These are phyloP conservation scores for Leucocoprinus gongylophorus DNA, from an alignment of 1,284 basidiomycete species.

Conservation along the genomic window DNA sequence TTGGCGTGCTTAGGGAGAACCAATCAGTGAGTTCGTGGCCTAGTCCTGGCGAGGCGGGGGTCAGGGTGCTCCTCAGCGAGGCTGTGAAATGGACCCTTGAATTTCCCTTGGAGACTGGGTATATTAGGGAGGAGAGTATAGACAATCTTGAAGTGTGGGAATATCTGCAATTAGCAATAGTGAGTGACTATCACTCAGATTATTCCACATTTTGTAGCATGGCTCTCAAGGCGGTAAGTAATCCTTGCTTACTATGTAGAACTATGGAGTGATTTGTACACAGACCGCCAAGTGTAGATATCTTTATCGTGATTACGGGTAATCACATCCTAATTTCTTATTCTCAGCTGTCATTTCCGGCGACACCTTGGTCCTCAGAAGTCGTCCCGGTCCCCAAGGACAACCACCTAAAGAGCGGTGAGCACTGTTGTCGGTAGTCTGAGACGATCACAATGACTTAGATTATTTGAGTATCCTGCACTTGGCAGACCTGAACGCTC, in stretches of 20 bases:
- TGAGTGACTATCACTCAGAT: too few species aligned
- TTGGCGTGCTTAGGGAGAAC: too few species aligned
- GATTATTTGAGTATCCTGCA: conserved; percentile 64
- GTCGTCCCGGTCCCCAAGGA: conserved; percentile 69
- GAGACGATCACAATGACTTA: conserved; percentile 11
- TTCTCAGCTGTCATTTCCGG: conserved; percentile 77
- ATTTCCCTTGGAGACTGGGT: too few species aligned
- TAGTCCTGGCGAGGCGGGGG: too few species aligned
- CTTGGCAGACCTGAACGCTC: conserved; percentile 77
- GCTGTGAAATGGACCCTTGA: too few species aligned
- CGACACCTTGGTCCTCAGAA: conserved; percentile 80
- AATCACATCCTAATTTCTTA: not conserved
- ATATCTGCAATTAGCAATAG: too few species aligned
- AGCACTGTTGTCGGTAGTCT: conserved; percentile 15
- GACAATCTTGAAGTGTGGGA: too few species aligned
- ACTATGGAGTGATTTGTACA: conserved; percentile 5
- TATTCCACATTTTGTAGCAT: conserved; percentile 28
- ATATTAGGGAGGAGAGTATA: too few species aligned
- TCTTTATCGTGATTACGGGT: conserved; percentile 7
- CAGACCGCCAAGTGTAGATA: conserved; percentile 67
- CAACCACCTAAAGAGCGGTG: conserved; percentile 86
- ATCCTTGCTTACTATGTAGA: not conserved
- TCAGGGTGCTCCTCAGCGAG: too few species aligned
- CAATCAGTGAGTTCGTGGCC: too few species aligned
- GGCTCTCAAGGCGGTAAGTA: conserved; percentile 63